phyloP scores from a whole-genome alignment of 345 rosid genomes.

The Lepidium sativum region DNA sequence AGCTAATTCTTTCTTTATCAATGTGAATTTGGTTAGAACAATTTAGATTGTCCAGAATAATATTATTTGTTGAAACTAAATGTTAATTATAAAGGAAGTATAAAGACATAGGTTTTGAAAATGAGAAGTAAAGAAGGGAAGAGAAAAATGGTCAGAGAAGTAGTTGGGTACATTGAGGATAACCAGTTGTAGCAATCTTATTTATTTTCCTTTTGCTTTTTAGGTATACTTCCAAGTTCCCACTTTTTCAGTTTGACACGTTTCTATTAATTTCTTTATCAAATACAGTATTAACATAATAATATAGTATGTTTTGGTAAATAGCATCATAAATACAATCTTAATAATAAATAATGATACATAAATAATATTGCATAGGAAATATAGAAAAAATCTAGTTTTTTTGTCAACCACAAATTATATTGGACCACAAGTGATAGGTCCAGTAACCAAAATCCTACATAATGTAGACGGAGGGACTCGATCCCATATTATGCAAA shows the following conservation, averaged over 20 bases:
- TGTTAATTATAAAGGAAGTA: background rate
- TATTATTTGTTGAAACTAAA: background rate
- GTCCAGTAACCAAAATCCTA: no score
- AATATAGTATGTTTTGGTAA: no score
- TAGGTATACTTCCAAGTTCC: conserved; percentile 8
- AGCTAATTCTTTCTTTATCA: background rate
- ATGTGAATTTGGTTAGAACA: background rate
- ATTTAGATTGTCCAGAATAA: background rate
- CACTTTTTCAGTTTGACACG: background rate
- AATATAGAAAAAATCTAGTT: no score
- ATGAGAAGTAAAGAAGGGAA: background rate
- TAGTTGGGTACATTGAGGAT: conserved; percentile 17
- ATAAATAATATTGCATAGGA: no score
- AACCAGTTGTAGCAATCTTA: conserved; percentile 7
- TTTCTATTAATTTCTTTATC: background rate
- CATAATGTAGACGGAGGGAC: no score
- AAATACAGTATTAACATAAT: no score
- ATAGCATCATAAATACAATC: no score
- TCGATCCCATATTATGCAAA: no score
- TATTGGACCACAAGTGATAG: no score
- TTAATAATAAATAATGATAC: no score
- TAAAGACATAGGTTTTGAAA: background rate
- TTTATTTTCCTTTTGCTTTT: conserved; percentile 7
- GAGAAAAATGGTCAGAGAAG: conserved; percentile 13
- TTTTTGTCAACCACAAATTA: no score